A percentile compares a stretch with the other conserved stretches of the same genome.
phyloP scores from a whole-genome alignment of 306 rosid species.

The Gastrolobium bilobum region DNA sequence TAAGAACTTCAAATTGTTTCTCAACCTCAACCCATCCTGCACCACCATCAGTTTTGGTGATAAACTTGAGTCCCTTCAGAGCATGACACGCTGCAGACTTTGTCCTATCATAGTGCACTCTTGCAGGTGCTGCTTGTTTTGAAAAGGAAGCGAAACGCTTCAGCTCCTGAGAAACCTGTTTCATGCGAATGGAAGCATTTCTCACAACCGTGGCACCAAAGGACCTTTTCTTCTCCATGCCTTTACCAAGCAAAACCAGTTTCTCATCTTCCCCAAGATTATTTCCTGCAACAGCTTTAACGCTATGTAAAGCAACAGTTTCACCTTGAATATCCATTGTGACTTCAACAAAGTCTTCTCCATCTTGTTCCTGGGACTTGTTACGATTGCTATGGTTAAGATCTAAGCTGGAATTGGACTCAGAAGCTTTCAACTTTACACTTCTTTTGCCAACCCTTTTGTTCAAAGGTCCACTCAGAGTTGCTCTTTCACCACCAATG shows the following conservation, averaged over 20 bases:
- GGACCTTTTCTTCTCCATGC: slow-evolving; percentile 59
- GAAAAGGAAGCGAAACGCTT: slow-evolving; percentile 59
- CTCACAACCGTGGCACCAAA: slow-evolving; percentile 54
- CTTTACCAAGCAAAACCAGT: slow-evolving; percentile 45
- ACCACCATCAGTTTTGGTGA: slow-evolving; percentile 47
- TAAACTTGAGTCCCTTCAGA: slow-evolving; percentile 63
- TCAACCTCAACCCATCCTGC: slow-evolving; percentile 68
- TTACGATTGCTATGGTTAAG: slow-evolving; percentile 5
- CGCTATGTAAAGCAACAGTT: slow-evolving; percentile 60
- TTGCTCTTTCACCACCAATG: slow-evolving; percentile 41
- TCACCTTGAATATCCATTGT: slow-evolving; percentile 63
- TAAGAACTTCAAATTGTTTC: slow-evolving; percentile 56
- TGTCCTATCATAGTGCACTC: slow-evolving; percentile 50
- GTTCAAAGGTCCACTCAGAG: slow-evolving; percentile 51
- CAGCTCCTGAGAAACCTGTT: slow-evolving; percentile 65
- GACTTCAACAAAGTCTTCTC: slow-evolving; percentile 53
- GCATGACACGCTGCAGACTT: slow-evolving; percentile 62
- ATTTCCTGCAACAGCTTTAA: slow-evolving; percentile 39
- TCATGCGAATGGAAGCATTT: slow-evolving; percentile 56
- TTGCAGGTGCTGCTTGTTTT: slow-evolving; percentile 35
- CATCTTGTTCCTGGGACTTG: slow-evolving; percentile 40
- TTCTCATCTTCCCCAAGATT: slow-evolving; percentile 46
- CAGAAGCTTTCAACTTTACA: slow-evolving; percentile 33
- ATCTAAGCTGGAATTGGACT: slow-evolving; percentile 24
- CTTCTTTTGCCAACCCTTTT: slow-evolving; percentile 54